These are phyloP conservation scores for Penicillium hesseltinei DNA, from an alignment of 2,329 filamentous ascomycete genomes.

Conservation along the genomic window DNA sequence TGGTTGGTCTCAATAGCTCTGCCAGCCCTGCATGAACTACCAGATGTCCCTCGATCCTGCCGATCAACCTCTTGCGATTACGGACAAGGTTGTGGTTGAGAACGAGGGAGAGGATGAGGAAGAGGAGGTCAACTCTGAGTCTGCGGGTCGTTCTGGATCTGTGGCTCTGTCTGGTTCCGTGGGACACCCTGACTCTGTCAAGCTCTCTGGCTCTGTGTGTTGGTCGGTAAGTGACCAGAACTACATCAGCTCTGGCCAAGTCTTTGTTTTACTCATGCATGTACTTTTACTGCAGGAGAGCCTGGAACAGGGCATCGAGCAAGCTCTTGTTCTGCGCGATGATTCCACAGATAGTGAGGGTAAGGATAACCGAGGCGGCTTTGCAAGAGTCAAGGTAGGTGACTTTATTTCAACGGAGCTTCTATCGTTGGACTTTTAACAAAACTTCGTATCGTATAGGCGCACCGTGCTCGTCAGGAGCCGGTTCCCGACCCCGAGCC, in stretches of 20 bases:
- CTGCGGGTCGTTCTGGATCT: not conserved
- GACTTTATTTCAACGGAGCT: not conserved
- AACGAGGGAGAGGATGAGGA: not conserved
- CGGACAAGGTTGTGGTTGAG: not conserved
- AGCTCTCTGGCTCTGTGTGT: not conserved
- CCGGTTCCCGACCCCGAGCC: not conserved
- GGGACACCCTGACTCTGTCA: not conserved
- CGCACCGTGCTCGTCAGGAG: not conserved
- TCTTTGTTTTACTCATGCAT: not conserved
- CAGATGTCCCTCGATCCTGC: constrained; percentile 1
- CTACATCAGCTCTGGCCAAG: not conserved
- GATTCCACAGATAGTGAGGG: not conserved
- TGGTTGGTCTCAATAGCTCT: not conserved
- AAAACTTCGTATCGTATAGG: not conserved
- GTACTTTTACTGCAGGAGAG: not conserved
- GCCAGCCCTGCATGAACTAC: constrained; percentile 15
- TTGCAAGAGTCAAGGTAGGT: constrained; percentile 5
- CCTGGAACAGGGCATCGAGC: not conserved
- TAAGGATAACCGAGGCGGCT: not conserved
- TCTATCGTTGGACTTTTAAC: not conserved
- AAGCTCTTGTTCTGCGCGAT: not conserved
- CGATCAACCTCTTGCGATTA: not conserved
- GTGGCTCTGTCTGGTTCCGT: not conserved
- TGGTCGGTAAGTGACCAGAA: not conserved
- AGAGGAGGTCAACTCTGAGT: not conserved